Conservation (phyloP, 257 asterid species). For the Solanum rostratum region DNA sequence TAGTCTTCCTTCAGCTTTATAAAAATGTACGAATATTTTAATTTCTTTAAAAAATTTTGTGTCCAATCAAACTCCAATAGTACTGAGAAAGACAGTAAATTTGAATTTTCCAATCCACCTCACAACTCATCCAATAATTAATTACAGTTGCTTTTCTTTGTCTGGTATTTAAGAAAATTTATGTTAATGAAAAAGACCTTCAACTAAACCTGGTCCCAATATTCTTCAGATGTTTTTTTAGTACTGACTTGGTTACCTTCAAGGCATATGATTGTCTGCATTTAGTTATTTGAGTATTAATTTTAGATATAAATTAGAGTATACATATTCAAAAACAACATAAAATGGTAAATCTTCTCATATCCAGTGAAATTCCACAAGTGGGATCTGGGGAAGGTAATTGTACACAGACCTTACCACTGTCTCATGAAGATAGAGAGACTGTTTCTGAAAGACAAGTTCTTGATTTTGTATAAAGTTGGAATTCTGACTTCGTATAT, state of each 20-base stretch:
- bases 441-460: too few species aligned
- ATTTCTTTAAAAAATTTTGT: not conserved
- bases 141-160: not conserved
- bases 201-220: not conserved
- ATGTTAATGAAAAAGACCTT: not conserved
- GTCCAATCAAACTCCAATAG: not conserved
- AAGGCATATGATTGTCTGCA: not conserved
- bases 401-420: too few species aligned
- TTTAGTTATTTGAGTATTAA: not conserved
- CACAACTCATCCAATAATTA: not conserved
- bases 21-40: not conserved
- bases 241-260: not conserved
- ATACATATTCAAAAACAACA: too few species aligned
- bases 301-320: too few species aligned
- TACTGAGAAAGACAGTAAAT: not conserved
- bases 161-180: not conserved
- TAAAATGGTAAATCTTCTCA: too few species aligned
- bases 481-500: not conserved
- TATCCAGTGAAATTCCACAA: too few species aligned
- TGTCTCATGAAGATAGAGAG: fast-evolving
- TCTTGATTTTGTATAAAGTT: not conserved
- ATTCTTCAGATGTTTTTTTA: not conserved
- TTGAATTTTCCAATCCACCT: not conserved
- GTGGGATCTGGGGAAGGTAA: too few species aligned
- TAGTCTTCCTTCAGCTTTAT: too few species aligned